phyloP scores from a whole-genome alignment of 129 eudicot species.

The sunflower (Helianthus annuus) region HanXRQr2.0-SUNRISE NC_035440.2:76409155-76409654 shows the following conservation, averaged over 20 bases:
- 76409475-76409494: slow-evolving; percentile 65
- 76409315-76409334: background rate
- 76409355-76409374: slow-evolving; percentile 39
- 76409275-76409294: too few relatives aligned
- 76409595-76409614: slow-evolving; percentile 48
- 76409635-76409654: too few relatives aligned
- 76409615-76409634: too few relatives aligned
- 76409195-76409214: too few relatives aligned
- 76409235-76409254: too few relatives aligned
- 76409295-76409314: too few relatives aligned
- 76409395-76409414: slow-evolving; percentile 36
- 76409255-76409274: too few relatives aligned
- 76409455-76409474: slow-evolving; percentile 63
- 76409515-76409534: slow-evolving; percentile 34
- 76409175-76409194: too few relatives aligned
- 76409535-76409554: slow-evolving; percentile 34
- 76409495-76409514: slow-evolving; percentile 55
- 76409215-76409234: too few relatives aligned
- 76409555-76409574: slow-evolving; percentile 37
- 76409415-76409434: slow-evolving; percentile 33
- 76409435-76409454: slow-evolving; percentile 54
- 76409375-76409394: slow-evolving; percentile 33
- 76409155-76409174: too few relatives aligned
- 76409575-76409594: slow-evolving; percentile 47
- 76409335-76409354: slow-evolving; percentile 36